These are phyloP conservation scores for Fraxinus nigra DNA, from an alignment of 305 asterid genomes.

Conservation along the genomic window DNA sequence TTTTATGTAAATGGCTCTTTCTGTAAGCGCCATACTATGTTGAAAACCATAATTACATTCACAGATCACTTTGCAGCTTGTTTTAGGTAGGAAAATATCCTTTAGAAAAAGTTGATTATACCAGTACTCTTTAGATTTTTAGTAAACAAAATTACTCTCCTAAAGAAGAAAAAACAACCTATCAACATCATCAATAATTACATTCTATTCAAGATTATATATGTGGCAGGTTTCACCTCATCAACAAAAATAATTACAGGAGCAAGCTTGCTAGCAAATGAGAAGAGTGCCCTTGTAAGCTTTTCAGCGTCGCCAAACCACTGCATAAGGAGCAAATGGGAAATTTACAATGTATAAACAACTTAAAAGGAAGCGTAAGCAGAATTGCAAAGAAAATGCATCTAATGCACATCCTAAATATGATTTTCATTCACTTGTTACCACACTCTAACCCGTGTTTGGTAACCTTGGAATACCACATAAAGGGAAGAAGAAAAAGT, in stretches of 20 bases:
- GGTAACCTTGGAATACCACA: not conserved
- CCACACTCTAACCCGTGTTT: not conserved
- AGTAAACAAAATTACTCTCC: not conserved
- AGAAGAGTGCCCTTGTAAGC: slow-evolving; percentile 91
- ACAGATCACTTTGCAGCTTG: not conserved
- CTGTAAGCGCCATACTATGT: not conserved
- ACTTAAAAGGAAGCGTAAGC: slow-evolving; percentile 5
- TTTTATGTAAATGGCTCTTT: not conserved
- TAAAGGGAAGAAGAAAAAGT: not conserved
- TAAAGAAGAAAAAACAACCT: not conserved
- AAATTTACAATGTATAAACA: not conserved
- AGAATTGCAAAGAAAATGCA: not conserved
- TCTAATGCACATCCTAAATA: not conserved
- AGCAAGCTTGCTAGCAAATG: slow-evolving; percentile 94
- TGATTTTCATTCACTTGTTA: not conserved
- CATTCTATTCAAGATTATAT: not conserved
- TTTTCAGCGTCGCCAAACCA: slow-evolving; percentile 99
- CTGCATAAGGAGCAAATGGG: slow-evolving; percentile 54
- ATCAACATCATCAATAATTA: not conserved
- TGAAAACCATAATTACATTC: not conserved
- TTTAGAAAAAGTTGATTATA: not conserved
- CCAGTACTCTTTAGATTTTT: not conserved
- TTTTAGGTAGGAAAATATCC: not conserved
- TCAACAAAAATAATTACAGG: slow-evolving; percentile 96
- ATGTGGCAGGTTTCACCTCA: slow-evolving; percentile 60